Evolutionary conservation across 2,329 filamentous ascomycete genomes (phyloP).

Genomic region (Claviceps purpurea): DNA sequence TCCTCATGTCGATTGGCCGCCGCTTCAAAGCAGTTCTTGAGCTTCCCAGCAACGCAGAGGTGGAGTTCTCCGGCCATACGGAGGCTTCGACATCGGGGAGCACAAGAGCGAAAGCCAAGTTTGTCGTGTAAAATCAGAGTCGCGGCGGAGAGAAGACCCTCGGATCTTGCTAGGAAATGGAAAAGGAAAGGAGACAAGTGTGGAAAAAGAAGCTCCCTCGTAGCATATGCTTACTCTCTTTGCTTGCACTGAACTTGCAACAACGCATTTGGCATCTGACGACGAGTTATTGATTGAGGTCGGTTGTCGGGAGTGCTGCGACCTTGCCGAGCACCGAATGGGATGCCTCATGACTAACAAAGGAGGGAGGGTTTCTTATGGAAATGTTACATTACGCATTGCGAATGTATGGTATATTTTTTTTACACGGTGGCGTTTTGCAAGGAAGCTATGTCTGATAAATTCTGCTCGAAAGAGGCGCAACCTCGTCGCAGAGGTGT

Average conservation of each 20-base stretch:
- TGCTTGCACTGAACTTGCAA: background rate
- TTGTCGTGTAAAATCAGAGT: slow-evolving; percentile 52
- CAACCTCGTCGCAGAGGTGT: background rate
- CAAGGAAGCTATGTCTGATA: slow-evolving; percentile 14
- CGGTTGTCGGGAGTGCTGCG: background rate
- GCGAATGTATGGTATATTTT: slow-evolving; percentile 3
- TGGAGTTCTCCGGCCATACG: slow-evolving; percentile 95
- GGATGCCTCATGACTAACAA: background rate
- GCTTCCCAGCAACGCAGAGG: slow-evolving; percentile 58
- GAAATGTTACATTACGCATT: background rate
- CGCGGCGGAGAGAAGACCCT: background rate
- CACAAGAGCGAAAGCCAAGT: slow-evolving; percentile 92
- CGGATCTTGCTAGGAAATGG: background rate
- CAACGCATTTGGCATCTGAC: slow-evolving; percentile 1
- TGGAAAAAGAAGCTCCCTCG: slow-evolving; percentile 12
- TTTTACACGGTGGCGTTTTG: slow-evolving; percentile 21
- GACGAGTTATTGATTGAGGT: background rate
- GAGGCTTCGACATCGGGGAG: slow-evolving; percentile 88
- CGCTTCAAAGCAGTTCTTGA: slow-evolving; percentile 89
- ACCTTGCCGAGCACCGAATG: background rate
- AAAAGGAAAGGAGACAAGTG: slow-evolving; percentile 8
- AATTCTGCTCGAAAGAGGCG: background rate
- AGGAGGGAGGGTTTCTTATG: background rate
- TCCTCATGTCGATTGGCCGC: slow-evolving; percentile 70
- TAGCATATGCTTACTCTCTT: background rate